phyloP scores from a whole-genome alignment of 1,139 yeast genomes.

The Lipomyces yarrowii region DNA sequence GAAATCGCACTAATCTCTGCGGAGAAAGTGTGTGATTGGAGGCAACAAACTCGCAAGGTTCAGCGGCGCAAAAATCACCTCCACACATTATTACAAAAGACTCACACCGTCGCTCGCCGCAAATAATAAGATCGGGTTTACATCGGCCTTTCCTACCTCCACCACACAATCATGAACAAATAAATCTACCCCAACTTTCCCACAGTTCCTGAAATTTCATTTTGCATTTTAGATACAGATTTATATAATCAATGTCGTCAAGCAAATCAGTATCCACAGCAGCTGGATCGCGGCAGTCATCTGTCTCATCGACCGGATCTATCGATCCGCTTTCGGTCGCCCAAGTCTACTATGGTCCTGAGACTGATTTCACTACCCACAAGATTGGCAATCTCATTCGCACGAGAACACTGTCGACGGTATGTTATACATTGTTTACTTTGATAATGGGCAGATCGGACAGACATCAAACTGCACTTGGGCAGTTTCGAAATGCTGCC shows the following conservation, averaged over 20 bases:
- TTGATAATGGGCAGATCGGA: not conserved
- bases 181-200: too few relatives aligned
- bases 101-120: too few relatives aligned
- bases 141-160: too few relatives aligned
- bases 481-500: not conserved
- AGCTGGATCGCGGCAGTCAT: conserved; percentile 13
- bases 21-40: too few relatives aligned
- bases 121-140: too few relatives aligned
- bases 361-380: conserved; percentile 54
- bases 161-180: too few relatives aligned
- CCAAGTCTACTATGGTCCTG: conserved; percentile 71
- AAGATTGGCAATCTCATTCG: conserved; percentile 35
- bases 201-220: not conserved
- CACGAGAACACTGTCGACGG: conserved; percentile 37
- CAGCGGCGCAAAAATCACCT: too few relatives aligned
- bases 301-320: conserved; percentile 40
- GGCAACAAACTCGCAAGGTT: too few relatives aligned
- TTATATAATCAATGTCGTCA: not conserved
- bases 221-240: not conserved
- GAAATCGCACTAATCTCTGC: too few relatives aligned
- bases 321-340: conserved; percentile 67
- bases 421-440: conserved; percentile 23
- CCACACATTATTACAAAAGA: too few relatives aligned
- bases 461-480: not conserved
- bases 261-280: not conserved